Conservation (phyloP, 106 monocot species). For the Triglochin maritima region DNA sequence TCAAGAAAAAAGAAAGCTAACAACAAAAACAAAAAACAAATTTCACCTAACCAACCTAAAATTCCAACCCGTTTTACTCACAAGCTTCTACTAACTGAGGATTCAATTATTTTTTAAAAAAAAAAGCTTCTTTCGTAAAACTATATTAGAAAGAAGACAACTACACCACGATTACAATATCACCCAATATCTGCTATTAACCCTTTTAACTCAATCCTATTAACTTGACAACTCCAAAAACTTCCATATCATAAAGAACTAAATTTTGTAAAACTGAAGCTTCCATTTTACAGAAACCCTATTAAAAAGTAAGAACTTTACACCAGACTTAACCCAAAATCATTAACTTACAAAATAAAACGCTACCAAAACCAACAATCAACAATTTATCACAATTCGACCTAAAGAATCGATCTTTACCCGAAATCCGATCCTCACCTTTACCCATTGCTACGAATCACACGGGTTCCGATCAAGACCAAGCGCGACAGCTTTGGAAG, state of each 20-base stretch:
- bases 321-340: not conserved
- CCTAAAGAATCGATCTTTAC: not conserved
- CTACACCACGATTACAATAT: too few species aligned
- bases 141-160: too few species aligned
- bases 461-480: conserved; percentile 9
- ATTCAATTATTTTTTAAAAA: too few species aligned
- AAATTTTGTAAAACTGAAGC: too few species aligned
- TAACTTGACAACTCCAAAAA: too few species aligned
- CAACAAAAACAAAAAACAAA: not conserved
- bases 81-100: not conserved
- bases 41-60: not conserved
- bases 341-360: not conserved
- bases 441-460: conserved; percentile 39
- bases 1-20: not conserved
- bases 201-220: too few species aligned
- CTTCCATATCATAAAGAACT: too few species aligned
- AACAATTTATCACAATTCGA: not conserved
- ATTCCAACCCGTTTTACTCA: not conserved
- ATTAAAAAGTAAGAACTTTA: not conserved
- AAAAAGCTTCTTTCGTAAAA: not conserved
- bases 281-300: not conserved
- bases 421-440: conserved; percentile 21
- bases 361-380: not conserved
- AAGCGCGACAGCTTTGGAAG: conserved; percentile 17
- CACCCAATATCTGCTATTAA: too few species aligned